Evolutionary conservation across 139 green algal genomes (phyloP), one percentile per base, ranked within the genome.

Genomic region (Micractinium sp.): DNA sequence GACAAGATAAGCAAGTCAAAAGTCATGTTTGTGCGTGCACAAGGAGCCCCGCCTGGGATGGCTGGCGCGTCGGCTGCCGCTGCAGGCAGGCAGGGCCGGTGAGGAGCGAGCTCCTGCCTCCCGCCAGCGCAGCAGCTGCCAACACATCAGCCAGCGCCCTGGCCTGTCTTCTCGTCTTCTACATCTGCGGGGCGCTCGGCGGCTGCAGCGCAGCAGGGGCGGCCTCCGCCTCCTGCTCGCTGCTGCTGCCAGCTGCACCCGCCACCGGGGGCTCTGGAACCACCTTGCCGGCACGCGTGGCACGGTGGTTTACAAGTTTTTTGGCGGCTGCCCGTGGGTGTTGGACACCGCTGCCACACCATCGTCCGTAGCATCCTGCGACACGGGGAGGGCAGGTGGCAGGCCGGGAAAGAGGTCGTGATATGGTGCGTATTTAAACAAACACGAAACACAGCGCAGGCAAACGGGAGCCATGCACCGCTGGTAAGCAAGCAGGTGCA

Each of bases 201-300:
- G 1, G 82, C 82, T 35, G 82, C 22, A 20, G 63, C 61, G 39
- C 33, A 27, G 66, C 60, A 35, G 81, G 60, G 81, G 56, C 81
- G 56, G 60, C 16, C 18, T 25, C 83, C 29, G 31, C 83, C 83
- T 87, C 83, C 83, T 66, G 41, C 63, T 87, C 83, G 38, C 83
- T 87, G 83, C 82, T 87, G 82, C 83, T 87, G 83, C 67, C 83
- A 67, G 66, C 83, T 79, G 82, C 82, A 4, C 29, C 67, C 67
- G 76, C 83, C 2, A 67, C 83, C 83, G 33, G 36, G 38, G 83
- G 83, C 83, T 87, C 83, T 33, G 83, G 83, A 31, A 75, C 83
- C 83, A 87, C 83, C 83, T 31, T 75, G 29, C 36, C 83, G 29
- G 83, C 83, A 87, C 83, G 83, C 83, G 61, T 80, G 83, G 25